Evolutionary conservation across 2,329 filamentous ascomycete genomes (phyloP).

Genomic region (Dactylellina cionopaga): DNA sequence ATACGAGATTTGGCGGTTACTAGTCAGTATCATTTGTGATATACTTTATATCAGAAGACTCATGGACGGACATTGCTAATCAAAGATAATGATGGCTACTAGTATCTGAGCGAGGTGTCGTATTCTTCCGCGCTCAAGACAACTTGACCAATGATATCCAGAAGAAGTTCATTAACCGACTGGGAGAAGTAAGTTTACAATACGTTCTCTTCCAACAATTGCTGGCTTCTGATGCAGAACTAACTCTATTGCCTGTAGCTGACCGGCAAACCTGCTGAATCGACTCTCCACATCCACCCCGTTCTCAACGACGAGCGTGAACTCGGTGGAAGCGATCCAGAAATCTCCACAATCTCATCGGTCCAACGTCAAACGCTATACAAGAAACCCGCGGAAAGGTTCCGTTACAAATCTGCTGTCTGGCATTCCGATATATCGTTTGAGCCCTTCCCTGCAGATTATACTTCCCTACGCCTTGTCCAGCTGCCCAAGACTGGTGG

Average conservation of each 20-base stretch:
- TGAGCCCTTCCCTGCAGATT: constrained; percentile 72
- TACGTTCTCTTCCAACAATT: background rate
- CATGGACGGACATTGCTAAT: constrained; percentile 3
- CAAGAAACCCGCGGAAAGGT: constrained; percentile 58
- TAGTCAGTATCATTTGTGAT: constrained; percentile 9
- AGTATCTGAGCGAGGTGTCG: constrained; percentile 75
- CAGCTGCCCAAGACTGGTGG: constrained; percentile 69
- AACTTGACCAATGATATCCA: constrained; percentile 70
- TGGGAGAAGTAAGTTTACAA: constrained; percentile 70
- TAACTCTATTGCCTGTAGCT: background rate
- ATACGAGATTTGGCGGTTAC: constrained; percentile 75
- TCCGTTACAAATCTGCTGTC: constrained; percentile 60
- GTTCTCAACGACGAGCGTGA: constrained; percentile 68
- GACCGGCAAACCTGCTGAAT: constrained; percentile 67
- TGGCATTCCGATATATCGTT: constrained; percentile 72
- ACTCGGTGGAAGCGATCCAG: constrained; percentile 67
- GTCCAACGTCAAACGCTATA: constrained; percentile 66
- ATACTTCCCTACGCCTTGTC: constrained; percentile 69
- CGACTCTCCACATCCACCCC: constrained; percentile 71
- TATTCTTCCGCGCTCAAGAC: constrained; percentile 75
- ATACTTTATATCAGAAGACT: background rate
- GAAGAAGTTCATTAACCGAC: constrained; percentile 71
- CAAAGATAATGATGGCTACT: constrained; percentile 58
- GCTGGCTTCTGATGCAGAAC: background rate
- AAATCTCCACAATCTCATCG: constrained; percentile 73